Conservation (phyloP, 2,329 filamentous ascomycete species). For the Neophaeococcomyces mojaviensis region DNA sequence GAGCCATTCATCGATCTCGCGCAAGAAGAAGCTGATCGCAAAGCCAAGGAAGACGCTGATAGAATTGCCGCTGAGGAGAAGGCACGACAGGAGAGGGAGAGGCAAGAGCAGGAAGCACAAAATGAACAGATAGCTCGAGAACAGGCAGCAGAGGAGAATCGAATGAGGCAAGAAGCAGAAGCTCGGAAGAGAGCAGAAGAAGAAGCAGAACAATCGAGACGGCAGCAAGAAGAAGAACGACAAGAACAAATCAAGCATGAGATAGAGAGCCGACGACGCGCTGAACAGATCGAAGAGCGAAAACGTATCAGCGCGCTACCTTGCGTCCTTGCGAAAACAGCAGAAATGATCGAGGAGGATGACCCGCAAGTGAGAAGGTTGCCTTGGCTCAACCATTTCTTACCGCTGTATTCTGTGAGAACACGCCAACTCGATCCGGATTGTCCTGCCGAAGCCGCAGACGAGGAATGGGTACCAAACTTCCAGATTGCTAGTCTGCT, state of each 20-base stretch:
- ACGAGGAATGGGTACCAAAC: constrained; percentile 43
- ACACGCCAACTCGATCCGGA: constrained; percentile 36
- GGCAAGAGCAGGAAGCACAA: constrained; percentile 20
- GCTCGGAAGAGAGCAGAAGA: constrained; percentile 32
- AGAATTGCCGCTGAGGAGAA: neutral
- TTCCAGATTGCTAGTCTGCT: constrained; percentile 42
- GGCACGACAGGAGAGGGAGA: constrained; percentile 9
- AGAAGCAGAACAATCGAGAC: constrained; percentile 32
- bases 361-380: constrained; percentile 35
- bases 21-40: constrained; percentile 10
- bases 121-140: constrained; percentile 31
- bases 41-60: neutral
- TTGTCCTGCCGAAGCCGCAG: constrained; percentile 30
- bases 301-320: constrained; percentile 40
- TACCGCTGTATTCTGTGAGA: constrained; percentile 39
- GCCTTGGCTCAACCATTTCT: constrained; percentile 38
- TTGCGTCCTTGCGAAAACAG: constrained; percentile 36
- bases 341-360: constrained; percentile 38
- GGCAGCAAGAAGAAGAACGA: constrained; percentile 40
- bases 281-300: constrained; percentile 37
- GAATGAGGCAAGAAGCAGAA: constrained; percentile 15
- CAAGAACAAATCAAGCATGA: constrained; percentile 29
- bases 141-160: constrained; percentile 36
- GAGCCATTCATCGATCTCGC: constrained; percentile 4
- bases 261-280: constrained; percentile 33